A percentile compares a stretch with the other conserved stretches of the same genome.
Conservation (phyloP, 148 eudicot genomes). For the Limonium bicolor region DNA sequence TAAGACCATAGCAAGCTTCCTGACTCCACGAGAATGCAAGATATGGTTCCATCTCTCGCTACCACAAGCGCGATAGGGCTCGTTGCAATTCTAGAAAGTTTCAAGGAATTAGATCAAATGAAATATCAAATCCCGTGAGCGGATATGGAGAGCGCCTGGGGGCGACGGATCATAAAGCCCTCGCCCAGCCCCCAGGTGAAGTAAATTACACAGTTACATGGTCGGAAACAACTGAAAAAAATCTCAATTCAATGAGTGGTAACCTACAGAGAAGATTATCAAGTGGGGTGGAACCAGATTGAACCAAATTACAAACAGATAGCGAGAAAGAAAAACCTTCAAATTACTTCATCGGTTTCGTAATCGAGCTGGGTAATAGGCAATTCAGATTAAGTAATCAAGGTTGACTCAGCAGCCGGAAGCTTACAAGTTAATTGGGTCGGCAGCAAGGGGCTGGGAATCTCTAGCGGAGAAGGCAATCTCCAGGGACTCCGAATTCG, state of each 20-base stretch:
- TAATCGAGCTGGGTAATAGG: no score
- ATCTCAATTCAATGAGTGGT: neutral
- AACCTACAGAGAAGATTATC: neutral
- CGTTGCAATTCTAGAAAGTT: neutral
- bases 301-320: neutral
- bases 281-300: neutral
- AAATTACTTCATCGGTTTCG: no score
- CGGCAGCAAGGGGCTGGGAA: neutral
- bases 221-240: neutral
- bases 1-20: neutral
- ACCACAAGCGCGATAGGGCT: neutral
- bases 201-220: no score
- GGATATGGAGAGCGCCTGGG: no score
- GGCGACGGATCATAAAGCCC: no score
- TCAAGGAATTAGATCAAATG: neutral
- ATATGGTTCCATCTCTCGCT: constrained; percentile 1
- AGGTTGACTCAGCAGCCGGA: neutral
- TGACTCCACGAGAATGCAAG: neutral
- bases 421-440: neutral
- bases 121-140: no score
- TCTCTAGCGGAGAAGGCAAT: constrained; percentile 1
- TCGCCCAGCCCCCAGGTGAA: no score
- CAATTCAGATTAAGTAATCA: neutral
- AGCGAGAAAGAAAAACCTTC: neutral
- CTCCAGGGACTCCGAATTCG: no score